phyloP scores from a whole-genome alignment of 2,329 filamentous ascomycete species.

The Hymenoscyphus repandus region DNA sequence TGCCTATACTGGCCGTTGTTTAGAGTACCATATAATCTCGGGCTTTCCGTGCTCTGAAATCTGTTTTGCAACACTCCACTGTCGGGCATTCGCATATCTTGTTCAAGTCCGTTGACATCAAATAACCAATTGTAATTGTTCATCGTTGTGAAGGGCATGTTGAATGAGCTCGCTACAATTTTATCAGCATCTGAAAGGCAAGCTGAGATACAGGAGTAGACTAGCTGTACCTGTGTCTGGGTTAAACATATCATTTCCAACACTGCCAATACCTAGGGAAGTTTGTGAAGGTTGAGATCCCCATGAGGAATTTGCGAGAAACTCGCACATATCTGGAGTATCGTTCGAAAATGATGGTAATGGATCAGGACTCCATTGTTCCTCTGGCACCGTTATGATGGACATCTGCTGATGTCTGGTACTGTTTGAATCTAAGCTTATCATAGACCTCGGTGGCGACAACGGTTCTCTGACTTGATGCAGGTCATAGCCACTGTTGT shows the following conservation, averaged over 20 bases:
- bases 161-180: slow-evolving; percentile 51
- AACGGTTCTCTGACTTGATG: slow-evolving; percentile 3
- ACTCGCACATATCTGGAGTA: slow-evolving; percentile 17
- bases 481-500: background rate
- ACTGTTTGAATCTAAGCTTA: slow-evolving; percentile 3
- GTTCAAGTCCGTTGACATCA: slow-evolving; percentile 37
- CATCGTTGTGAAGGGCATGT: slow-evolving; percentile 59
- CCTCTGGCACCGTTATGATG: background rate
- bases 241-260: slow-evolving; percentile 51
- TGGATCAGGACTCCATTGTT: slow-evolving; percentile 1
- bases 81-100: slow-evolving; percentile 17
- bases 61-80: background rate
- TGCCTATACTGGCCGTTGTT: background rate
- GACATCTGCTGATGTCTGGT: background rate
- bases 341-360: slow-evolving; percentile 4
- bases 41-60: background rate
- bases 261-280: slow-evolving; percentile 36
- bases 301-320: slow-evolving; percentile 27
- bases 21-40: background rate
- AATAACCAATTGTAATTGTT: slow-evolving; percentile 61
- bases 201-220: background rate
- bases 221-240: slow-evolving; percentile 44
- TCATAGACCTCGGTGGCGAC: slow-evolving; percentile 8
- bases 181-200: slow-evolving; percentile 2
- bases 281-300: slow-evolving; percentile 22